Percentiles rank a stretch among this genome's conserved stretches.
Evolutionary conservation across 352 stramenopile genomes (phyloP).

Genomic region (Globisporangium emineosum): DNA sequence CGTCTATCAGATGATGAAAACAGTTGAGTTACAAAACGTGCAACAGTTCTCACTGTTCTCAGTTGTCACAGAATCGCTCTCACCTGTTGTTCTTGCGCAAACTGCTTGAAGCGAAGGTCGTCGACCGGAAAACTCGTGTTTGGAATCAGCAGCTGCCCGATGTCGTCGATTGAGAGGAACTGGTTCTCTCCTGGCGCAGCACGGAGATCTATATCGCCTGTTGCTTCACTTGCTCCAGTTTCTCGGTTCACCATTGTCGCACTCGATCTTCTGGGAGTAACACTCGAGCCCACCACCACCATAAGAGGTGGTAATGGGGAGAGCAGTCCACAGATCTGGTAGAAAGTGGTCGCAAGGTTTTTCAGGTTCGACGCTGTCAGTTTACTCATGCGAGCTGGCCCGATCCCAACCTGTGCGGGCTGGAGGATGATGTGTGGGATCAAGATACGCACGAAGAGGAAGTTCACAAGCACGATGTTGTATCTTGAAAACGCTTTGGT

Average conservation of each 20-base stretch:
- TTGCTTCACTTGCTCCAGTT: neutral
- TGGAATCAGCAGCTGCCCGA: constrained; percentile 25
- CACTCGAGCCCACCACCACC: constrained; percentile 1
- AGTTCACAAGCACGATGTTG: constrained; percentile 60
- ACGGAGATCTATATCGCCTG: neutral
- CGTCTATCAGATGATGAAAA: neutral
- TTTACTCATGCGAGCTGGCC: constrained; percentile 23
- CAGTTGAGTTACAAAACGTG: neutral
- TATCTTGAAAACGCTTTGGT: constrained; percentile 26
- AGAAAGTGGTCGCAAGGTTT: constrained; percentile 53
- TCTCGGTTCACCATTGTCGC: neutral
- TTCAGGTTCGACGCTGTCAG: constrained; percentile 33
- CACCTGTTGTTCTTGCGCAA: constrained; percentile 29
- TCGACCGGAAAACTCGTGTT: constrained; percentile 28
- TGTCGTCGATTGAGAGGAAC: constrained; percentile 31
- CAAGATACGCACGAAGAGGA: constrained; percentile 55
- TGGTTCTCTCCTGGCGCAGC: neutral
- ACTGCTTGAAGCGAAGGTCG: constrained; percentile 22
- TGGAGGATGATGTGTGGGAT: constrained; percentile 56
- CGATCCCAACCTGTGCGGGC: constrained; percentile 46
- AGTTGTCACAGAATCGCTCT: neutral
- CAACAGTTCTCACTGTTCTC: neutral
- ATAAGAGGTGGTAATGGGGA: constrained; percentile 37
- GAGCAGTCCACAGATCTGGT: constrained; percentile 36
- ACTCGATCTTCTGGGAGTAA: neutral